Percentiles rank a stretch among this genome's conserved stretches.
These are phyloP conservation scores for Cordyceps tenuipes DNA, from an alignment of 2,329 filamentous ascomycete genomes.

Conservation along the genomic window DNA sequence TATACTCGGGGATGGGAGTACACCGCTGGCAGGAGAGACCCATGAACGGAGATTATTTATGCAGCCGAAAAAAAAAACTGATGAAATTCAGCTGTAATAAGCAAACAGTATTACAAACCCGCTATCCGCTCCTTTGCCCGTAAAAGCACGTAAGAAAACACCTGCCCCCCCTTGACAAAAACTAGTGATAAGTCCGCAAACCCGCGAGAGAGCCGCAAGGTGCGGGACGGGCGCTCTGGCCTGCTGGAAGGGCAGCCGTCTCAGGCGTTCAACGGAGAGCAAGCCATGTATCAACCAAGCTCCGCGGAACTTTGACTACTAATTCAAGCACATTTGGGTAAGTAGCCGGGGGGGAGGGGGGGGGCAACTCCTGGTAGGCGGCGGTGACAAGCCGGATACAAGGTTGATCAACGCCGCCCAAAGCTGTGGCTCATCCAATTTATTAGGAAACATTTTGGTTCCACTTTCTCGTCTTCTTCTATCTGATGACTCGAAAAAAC, in stretches of 20 bases:
- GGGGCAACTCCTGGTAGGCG: background rate
- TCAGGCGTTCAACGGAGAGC: background rate
- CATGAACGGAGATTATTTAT: background rate
- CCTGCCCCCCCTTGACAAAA: background rate
- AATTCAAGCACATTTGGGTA: background rate
- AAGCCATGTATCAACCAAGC: background rate
- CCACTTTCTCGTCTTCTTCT: background rate
- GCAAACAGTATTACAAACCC: background rate
- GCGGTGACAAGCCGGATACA: background rate
- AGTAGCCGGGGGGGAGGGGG: background rate
- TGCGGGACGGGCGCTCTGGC: background rate
- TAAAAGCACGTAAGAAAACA: background rate
- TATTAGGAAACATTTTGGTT: background rate
- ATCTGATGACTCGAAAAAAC: constrained; percentile 4
- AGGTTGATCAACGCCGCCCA: background rate
- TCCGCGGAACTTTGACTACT: background rate
- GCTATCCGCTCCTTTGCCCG: background rate
- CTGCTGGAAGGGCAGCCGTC: background rate
- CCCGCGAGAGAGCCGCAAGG: background rate
- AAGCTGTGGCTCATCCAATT: background rate
- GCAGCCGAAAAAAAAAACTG: background rate
- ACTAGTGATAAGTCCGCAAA: background rate
- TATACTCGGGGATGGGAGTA: background rate
- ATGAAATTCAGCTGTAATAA: background rate
- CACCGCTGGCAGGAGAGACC: background rate